Base-by-base conservation (phyloP, 2,329 filamentous ascomycete species). In the Arthroderma uncinatum region DNA sequence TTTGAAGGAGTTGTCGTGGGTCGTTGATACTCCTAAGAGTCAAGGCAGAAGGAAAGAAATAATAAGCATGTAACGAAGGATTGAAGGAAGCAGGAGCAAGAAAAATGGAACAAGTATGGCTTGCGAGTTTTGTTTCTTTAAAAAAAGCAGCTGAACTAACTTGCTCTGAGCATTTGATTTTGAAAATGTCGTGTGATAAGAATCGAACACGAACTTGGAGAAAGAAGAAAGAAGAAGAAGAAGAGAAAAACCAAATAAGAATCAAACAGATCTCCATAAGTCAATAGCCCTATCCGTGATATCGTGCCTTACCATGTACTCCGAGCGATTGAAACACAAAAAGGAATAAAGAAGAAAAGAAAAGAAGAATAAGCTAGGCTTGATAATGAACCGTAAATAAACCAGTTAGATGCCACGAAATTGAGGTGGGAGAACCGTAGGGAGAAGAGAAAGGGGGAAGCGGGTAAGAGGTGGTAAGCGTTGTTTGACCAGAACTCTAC, bases 211-310 rank as follows among this genome's bases (percentile, higher is more conserved):
- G 58, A 57, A 59, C 19, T 44, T 19, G 12, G n/a, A 50, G 44
- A 34, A 28, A 56, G 39, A 58, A 64, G 21, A 50, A 37, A 57
- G 52, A 57, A 42, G 28, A 30, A 53, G 10, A 23, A 36, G 37
- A 58, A 30, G 34, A 53, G 40, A 56, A 36, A 39, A 39, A 30
- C 28, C 16, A 23, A 55, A 40, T 12, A 44, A 21, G 42, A 57
- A 48, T 36, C 44, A 37, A 40, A 58, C 10, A n/a, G 44, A 52
- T 48, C 44, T 57, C 54, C 48, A 57, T 59, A 58, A 60, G 55
- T 58, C 56, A 60, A 53, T 58, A 58, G 53, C 50, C 44, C 58
- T 56, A 60, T 60, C 58, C 58, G 39, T 60, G 58, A 60, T 60
- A 58, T 60, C 58, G 53, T 60, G 56, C 53, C 47, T 56, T 56